Base-by-base conservation (phyloP, 2,329 filamentous ascomycete genomes). In the Ilyonectria destructans region DNA sequence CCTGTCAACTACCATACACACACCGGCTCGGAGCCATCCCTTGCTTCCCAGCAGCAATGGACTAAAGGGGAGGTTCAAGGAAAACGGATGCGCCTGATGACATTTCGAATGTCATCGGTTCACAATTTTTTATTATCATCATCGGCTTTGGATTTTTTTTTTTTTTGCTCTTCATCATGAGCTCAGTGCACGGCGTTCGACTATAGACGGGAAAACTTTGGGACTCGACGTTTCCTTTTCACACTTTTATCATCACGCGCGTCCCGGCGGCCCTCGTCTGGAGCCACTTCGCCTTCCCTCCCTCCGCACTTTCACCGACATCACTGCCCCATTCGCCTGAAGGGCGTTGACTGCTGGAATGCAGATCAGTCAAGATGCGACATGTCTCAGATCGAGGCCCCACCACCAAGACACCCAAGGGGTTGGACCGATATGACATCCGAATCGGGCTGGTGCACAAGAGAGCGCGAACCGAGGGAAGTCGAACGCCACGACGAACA, bases 11-110 rank as follows among this genome's bases (percentile, higher is more conserved):
- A 75, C 64, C 71, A 79, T 79, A 80, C 73, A 81, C 75, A 76
- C 71, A 70, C 17, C 74, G 80, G 79, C 80, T 79, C 80, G 65
- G 71, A 77, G 80, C 80, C 79, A 81, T 70, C 68, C 72, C 75
- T 81, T 79, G 80, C 79, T 80, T 80, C 77, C 77, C 79, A 81
- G 80, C 77, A 80, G 78, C 78, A 79, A 77, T 75, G 49, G 71
- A 70, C 69, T 66, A 66, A 73, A 73, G 69, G 68, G 69, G 68
- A 72, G 21, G 67, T 69, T 69, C 56, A 62, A 62, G 67, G 58
- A 67, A 71, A 67, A 71, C 56, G 49, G 64, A 64, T 66, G 68
- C 71, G 68, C 62, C 58, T 51, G 55, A 56, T 49, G 54, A 67
- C 69, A 69, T 57, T 48, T 58, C 49, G 56, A 64, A 62, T 67